phyloP scores from a whole-genome alignment of 352 stramenopile species.

The Phytophthora capsici region DNA sequence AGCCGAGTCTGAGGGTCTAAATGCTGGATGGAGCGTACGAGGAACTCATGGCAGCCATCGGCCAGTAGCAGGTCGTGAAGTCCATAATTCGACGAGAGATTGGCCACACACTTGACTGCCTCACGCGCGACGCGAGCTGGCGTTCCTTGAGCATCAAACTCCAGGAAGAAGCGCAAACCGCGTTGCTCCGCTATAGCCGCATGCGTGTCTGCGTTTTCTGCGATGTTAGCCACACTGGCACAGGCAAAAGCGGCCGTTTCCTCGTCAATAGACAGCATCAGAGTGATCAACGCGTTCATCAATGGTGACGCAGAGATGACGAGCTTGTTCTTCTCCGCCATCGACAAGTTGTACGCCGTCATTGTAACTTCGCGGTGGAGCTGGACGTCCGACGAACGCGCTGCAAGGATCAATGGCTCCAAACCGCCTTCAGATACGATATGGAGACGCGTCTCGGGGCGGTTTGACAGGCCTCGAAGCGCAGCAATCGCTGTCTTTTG shows the following conservation, averaged over 20 bases:
- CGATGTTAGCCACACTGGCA: constrained; percentile 92
- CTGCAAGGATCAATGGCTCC: constrained; percentile 87
- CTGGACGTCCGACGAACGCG: constrained; percentile 66
- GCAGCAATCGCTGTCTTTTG: constrained; percentile 92
- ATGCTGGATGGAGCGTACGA: constrained; percentile 75
- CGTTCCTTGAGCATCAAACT: constrained; percentile 53
- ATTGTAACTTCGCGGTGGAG: constrained; percentile 91
- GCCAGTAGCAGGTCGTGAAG: constrained; percentile 88
- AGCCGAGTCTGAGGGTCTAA: constrained; percentile 73
- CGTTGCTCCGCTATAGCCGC: constrained; percentile 73
- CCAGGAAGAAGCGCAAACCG: constrained; percentile 80
- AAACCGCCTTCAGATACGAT: constrained; percentile 93
- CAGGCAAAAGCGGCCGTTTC: constrained; percentile 74
- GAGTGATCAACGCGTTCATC: constrained; percentile 80
- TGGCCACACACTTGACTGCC: constrained; percentile 77
- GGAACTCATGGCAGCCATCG: constrained; percentile 80
- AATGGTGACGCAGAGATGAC: constrained; percentile 87
- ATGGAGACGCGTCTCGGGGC: constrained; percentile 79
- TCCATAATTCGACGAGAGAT: constrained; percentile 81
- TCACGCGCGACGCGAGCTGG: constrained; percentile 53
- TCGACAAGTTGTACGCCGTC: constrained; percentile 91
- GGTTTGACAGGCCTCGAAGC: constrained; percentile 89
- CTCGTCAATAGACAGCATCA: constrained; percentile 87
- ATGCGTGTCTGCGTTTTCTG: constrained; percentile 93
- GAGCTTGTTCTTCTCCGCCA: constrained; percentile 96